phyloP scores from a whole-genome alignment of 495 filamentous ascomycete species.

The Parachaetomium inaequale region DNA sequence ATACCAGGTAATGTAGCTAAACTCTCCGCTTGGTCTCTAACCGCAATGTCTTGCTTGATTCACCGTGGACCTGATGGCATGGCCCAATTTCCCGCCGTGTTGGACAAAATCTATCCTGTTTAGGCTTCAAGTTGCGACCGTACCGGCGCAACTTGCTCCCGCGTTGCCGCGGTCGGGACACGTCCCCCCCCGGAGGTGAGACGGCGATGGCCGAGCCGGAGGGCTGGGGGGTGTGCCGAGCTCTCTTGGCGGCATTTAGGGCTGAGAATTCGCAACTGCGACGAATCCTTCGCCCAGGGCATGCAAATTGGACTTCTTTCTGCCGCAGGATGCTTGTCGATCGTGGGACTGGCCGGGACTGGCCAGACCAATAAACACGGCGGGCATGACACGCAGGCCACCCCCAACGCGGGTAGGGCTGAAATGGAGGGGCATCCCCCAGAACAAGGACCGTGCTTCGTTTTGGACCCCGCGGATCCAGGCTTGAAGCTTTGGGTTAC shows the following conservation, averaged over 20 bases:
- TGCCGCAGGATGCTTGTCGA: slow-evolving; percentile 12
- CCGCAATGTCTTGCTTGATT: not conserved
- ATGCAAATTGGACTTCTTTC: not conserved
- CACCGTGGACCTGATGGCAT: not conserved
- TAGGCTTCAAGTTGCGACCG: slow-evolving; percentile 7
- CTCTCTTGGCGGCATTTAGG: not conserved
- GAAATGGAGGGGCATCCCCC: slow-evolving; percentile 18
- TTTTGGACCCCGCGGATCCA: not conserved
- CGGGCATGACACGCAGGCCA: slow-evolving; percentile 4
- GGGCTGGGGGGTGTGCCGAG: not conserved
- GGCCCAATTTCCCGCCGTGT: not conserved
- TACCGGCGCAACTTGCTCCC: slow-evolving; percentile 7
- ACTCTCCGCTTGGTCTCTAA: not conserved
- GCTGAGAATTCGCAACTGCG: slow-evolving; percentile 11
- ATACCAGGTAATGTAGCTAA: not conserved
- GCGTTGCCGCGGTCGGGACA: not conserved
- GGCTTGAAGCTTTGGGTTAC: too few species aligned
- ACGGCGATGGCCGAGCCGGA: slow-evolving; percentile 6
- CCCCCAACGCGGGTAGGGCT: slow-evolving; percentile 24
- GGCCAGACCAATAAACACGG: slow-evolving; percentile 11
- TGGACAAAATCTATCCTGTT: not conserved
- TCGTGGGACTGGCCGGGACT: slow-evolving; percentile 7
- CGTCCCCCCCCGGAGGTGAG: not conserved
- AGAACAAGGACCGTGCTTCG: not conserved
- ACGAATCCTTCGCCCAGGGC: not conserved